These are phyloP conservation scores for Liriodendron chinense DNA, from an alignment of 164 flowering plant genomes.

Conservation along the genomic window DNA sequence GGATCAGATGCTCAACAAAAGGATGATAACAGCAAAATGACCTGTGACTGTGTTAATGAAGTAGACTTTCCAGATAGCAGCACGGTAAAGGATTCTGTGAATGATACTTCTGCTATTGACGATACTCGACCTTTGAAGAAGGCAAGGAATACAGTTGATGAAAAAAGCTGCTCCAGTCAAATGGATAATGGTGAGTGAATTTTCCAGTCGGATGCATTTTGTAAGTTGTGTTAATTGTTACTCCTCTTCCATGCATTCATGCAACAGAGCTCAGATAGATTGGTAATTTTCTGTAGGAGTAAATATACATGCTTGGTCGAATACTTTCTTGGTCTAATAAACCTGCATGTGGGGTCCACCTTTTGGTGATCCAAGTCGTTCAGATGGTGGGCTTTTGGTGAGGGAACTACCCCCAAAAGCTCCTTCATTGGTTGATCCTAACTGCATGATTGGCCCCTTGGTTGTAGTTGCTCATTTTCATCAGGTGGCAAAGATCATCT, in stretches of 20 bases:
- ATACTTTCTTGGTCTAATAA: background rate
- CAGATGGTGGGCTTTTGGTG: background rate
- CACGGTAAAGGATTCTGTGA: constrained; percentile 28
- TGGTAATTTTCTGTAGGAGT: no score
- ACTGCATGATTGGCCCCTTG: no score
- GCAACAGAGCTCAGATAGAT: background rate
- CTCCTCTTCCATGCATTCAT: background rate
- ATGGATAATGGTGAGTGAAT: constrained; percentile 31
- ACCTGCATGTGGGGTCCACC: background rate
- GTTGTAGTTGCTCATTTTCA: no score
- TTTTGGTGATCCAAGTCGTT: background rate
- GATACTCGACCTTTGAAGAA: constrained; percentile 64
- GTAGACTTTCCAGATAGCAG: constrained; percentile 14
- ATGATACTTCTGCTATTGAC: constrained; percentile 28
- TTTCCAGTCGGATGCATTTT: background rate
- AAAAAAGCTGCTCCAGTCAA: constrained; percentile 21
- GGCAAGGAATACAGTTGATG: constrained; percentile 44
- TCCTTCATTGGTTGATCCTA: background rate
- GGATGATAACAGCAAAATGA: constrained; percentile 29
- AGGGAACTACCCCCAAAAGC: background rate
- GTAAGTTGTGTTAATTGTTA: background rate
- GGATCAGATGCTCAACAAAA: constrained; percentile 24
- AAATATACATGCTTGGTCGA: no score
- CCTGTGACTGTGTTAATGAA: constrained; percentile 17
- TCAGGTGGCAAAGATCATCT: no score